Conservation (phyloP, 345 rosid genomes). For the Ricinus communis region DNA sequence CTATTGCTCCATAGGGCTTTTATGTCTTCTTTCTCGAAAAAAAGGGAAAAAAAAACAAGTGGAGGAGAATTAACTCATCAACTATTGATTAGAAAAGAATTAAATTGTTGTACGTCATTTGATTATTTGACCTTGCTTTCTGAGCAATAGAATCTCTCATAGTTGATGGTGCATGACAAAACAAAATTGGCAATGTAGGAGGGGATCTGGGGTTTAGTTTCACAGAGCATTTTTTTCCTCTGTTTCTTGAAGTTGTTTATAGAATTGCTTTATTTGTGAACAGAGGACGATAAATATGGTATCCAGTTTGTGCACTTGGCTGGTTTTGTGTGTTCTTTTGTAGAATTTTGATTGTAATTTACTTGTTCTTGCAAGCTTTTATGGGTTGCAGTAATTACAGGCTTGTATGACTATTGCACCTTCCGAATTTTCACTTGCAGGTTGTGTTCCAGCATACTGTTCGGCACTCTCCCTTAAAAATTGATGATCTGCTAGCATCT, state of each 20-base stretch:
- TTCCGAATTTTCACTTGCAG: constrained; percentile 42
- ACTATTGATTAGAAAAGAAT: background rate
- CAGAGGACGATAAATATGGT: background rate
- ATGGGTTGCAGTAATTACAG: background rate
- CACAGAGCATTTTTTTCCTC: background rate
- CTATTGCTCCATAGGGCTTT: background rate
- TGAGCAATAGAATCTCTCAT: background rate
- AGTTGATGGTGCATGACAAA: background rate
- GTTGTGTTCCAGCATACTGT: constrained; percentile 75
- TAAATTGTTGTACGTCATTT: background rate
- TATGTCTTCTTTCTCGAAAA: background rate
- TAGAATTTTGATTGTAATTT: background rate
- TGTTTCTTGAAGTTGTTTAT: background rate
- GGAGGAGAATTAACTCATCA: background rate
- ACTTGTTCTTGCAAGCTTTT: background rate
- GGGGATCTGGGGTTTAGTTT: background rate
- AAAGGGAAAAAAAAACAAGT: too few species aligned
- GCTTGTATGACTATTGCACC: background rate
- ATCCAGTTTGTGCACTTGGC: background rate
- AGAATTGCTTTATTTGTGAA: background rate
- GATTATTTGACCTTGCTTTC: background rate
- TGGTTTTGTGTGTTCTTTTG: background rate
- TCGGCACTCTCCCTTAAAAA: constrained; percentile 71
- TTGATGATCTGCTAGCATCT: constrained; percentile 70
- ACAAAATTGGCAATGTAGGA: background rate